Conservation (phyloP, 306 rosid genomes). For the Gastrolobium villosum region DNA sequence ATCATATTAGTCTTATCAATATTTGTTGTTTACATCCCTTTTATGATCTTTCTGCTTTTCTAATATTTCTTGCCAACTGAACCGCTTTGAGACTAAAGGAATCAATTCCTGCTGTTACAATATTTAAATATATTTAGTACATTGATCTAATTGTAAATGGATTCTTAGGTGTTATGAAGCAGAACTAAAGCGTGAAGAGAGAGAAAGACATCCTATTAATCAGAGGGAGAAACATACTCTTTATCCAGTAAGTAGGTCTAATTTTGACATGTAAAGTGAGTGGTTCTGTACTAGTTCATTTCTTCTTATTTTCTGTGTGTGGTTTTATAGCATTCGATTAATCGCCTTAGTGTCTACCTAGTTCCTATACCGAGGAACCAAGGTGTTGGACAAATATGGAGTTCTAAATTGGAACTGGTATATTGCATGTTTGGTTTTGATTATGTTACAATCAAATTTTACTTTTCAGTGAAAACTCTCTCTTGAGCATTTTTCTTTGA, state of each 20-base stretch:
- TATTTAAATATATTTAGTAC: not conserved
- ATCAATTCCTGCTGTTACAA: not conserved
- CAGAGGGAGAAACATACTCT: conserved; percentile 88
- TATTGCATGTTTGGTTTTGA: conserved; percentile 24
- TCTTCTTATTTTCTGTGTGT: conserved; percentile 8
- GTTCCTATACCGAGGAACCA: not conserved
- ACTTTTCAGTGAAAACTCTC: not conserved
- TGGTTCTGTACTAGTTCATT: conserved; percentile 19
- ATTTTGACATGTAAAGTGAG: conserved; percentile 33
- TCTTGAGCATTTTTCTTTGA: not conserved
- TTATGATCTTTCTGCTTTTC: not conserved
- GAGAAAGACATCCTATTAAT: conserved; percentile 88
- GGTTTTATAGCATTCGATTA: conserved; percentile 22
- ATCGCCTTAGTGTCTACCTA: not conserved
- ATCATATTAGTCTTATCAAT: not conserved
- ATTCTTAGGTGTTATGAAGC: conserved; percentile 80
- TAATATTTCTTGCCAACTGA: conserved; percentile 15
- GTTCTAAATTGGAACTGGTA: conserved; percentile 3
- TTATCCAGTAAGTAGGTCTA: conserved; percentile 67
- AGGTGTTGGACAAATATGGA: conserved; percentile 21
- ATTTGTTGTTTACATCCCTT: conserved; percentile 26
- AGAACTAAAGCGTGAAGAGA: conserved; percentile 90
- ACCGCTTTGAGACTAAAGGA: not conserved
- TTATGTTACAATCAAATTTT: not conserved
- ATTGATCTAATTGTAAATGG: conserved; percentile 13